Conservation (phyloP, 2,329 filamentous ascomycete genomes). For the Aplosporella prunicola region DNA sequence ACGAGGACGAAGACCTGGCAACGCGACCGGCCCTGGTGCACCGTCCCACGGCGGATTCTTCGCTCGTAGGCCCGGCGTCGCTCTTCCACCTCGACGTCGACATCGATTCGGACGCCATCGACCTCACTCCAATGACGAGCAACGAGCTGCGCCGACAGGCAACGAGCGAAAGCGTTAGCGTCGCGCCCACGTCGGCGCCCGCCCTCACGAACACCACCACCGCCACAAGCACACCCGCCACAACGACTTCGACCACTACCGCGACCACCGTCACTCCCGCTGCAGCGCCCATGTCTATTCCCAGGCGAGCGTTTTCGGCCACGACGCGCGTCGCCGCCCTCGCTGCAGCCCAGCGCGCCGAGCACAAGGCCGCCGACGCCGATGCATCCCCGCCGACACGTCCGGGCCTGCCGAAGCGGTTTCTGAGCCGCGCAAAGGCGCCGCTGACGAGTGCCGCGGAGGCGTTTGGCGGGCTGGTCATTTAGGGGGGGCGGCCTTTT, state of each 20-base stretch:
- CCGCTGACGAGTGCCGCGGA: constrained; percentile 10
- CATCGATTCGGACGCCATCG: neutral
- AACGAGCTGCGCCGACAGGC: constrained; percentile 4
- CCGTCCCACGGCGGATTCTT: neutral
- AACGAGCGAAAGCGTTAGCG: too few relatives aligned
- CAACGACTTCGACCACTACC: constrained; percentile 3
- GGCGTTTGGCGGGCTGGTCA: constrained; percentile 9
- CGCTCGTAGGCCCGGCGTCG: neutral
- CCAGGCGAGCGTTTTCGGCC: constrained; percentile 1
- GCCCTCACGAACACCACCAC: too few relatives aligned
- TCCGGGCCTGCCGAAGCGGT: too few relatives aligned
- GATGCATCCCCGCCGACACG: too few relatives aligned
- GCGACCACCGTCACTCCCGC: constrained; percentile 1
- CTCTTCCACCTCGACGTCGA: constrained; percentile 9
- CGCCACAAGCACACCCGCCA: too few relatives aligned
- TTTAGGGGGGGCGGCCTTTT: too few relatives aligned
- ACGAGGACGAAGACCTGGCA: neutral
- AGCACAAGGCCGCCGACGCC: too few relatives aligned
- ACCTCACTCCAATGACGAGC: constrained; percentile 9
- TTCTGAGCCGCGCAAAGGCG: constrained; percentile 7
- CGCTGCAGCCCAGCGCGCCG: constrained; percentile 3
- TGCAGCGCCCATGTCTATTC: too few relatives aligned
- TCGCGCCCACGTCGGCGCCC: too few relatives aligned
- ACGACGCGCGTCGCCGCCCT: neutral
- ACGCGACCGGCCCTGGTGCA: neutral